Evolutionary conservation across 2,329 filamentous ascomycete genomes (phyloP), one percentile per base, ranked within the genome.

Genomic region (Dactylellina leptospora): DNA sequence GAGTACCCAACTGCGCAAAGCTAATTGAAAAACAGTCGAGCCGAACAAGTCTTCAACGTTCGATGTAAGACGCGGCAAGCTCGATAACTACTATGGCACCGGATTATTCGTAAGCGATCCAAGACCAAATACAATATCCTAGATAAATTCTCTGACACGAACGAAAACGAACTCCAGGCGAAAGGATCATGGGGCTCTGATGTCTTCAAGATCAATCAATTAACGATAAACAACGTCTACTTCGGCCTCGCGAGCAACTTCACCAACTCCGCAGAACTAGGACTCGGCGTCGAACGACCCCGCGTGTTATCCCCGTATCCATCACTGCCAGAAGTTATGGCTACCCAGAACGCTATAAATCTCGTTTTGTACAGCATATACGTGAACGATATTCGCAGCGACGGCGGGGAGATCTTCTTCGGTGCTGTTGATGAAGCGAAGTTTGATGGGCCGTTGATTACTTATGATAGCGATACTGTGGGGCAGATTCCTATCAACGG

Each of bases 151-250:
- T 9, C 6, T 42, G 16, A 42, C 38, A 9, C 4, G 38, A 9
- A 10, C n/a, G 28, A 33, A 5, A 33, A n/a, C n/a, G 13, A 18
- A 11, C 3, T 23, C 9, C 47, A 71, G 66, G 66, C 68, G 5
- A 58, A 50, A 55, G 68, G 68, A 10, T 59, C 68, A 10, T 72
- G 47, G 53, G 68, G 68, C 27, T 72, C 68, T 6, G 68, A 72
- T n/a, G 45, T 64, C 36, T 64, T 72, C 59, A 64, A 72, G 48
- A 72, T 72, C 40, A 72, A 72, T 25, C 68, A 72, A 38, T 42
- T 72, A 11, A 64, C 59, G 3, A 54, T 72, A 27, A 42, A 51
- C 2, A 53, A 64, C 16, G 68, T 72, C 33, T 59, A 54, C 47
- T 72, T 72, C 38, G 68, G 68, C 16, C 51, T 72, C 16, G 68